Conservation (phyloP, 2,329 filamentous ascomycete genomes). For the Cordyceps cateniannulata region DNA sequence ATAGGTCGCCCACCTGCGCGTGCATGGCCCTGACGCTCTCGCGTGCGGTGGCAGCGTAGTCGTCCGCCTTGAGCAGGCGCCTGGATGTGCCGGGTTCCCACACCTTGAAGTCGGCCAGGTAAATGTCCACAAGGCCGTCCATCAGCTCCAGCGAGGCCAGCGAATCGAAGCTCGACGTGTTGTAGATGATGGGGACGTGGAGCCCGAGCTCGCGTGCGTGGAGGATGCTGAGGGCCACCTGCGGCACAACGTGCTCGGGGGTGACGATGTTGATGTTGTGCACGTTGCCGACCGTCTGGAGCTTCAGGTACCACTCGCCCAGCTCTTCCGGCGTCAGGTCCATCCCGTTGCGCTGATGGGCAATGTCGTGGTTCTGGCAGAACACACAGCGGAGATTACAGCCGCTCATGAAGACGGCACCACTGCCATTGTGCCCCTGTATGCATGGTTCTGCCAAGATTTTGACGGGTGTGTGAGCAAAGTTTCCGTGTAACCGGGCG, state of each 20-base stretch:
- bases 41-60: constrained; percentile 65
- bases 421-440: constrained; percentile 74
- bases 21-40: constrained; percentile 80
- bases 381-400: constrained; percentile 68
- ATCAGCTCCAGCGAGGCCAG: constrained; percentile 64
- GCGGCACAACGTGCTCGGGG: constrained; percentile 79
- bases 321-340: constrained; percentile 73
- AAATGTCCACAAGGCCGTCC: constrained; percentile 77
- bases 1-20: constrained; percentile 72
- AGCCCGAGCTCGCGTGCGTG: constrained; percentile 65
- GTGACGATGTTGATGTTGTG: constrained; percentile 89
- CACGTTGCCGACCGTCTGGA: constrained; percentile 72
- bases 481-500: neutral
- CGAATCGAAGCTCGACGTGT: constrained; percentile 77
- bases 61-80: constrained; percentile 69
- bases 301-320: constrained; percentile 75
- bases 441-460: constrained; percentile 61
- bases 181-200: constrained; percentile 71
- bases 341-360: constrained; percentile 74
- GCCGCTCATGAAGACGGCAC: constrained; percentile 75
- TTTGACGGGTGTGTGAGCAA: neutral
- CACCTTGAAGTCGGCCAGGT: constrained; percentile 83
- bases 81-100: constrained; percentile 63
- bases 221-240: constrained; percentile 71
- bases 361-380: constrained; percentile 79